Evolutionary conservation across 768 basidiomycete genomes (phyloP).

Genomic region (Albatrellus ellisii): DNA sequence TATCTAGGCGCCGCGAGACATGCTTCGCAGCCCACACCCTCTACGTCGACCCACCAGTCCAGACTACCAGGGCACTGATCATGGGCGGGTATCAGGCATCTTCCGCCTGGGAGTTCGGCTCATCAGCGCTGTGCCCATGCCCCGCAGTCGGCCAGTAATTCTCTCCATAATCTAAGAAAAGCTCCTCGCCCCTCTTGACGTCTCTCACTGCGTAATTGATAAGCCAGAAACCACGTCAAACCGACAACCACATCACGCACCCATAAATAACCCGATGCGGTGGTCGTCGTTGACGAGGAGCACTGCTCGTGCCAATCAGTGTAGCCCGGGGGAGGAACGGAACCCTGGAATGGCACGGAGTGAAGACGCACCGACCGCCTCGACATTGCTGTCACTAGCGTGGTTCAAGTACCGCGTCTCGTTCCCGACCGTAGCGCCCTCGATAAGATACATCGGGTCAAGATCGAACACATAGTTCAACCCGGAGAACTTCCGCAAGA

Average conservation of each 20-base stretch:
- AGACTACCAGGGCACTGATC: no score
- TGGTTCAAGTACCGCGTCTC: constrained; percentile 63
- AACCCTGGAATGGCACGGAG: no score
- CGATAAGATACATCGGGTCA: constrained; percentile 33
- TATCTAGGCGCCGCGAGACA: no score
- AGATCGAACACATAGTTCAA: constrained; percentile 54
- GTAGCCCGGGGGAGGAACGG: no score
- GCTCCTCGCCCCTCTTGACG: constrained; percentile 4
- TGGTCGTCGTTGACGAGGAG: constrained; percentile 51
- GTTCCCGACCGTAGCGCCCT: constrained; percentile 45
- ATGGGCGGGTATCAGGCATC: no score
- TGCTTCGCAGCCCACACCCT: no score
- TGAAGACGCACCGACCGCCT: constrained; percentile 27
- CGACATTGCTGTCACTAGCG: constrained; percentile 29
- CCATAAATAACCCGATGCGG: constrained; percentile 49
- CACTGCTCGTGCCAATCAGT: no score
- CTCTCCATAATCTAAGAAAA: constrained; percentile 7
- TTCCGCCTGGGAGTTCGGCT: no score
- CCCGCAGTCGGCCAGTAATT: background rate
- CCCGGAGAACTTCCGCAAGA: constrained; percentile 29
- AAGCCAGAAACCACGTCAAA: no score
- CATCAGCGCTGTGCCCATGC: background rate
- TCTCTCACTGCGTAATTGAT: constrained; percentile 14
- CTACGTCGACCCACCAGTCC: no score
- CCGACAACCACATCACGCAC: no score